phyloP scores from a whole-genome alignment of 768 basidiomycete genomes.

The Boletus edulis region DNA sequence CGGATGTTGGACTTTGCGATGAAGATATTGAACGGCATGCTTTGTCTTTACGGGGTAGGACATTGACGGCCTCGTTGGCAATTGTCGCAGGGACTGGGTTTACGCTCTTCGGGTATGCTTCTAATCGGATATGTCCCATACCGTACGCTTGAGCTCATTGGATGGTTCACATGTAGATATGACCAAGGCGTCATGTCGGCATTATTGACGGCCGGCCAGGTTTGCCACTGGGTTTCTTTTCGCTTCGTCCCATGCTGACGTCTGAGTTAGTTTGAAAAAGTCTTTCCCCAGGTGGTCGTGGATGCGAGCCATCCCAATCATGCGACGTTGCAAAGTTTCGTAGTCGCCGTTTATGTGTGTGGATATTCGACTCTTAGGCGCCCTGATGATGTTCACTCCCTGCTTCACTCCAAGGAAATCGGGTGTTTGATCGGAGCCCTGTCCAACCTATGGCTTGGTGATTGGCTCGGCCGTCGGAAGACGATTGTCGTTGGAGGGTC shows the following conservation, averaged over 20 bases:
- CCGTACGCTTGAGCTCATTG: not conserved
- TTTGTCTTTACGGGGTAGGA: constrained; percentile 31
- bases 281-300: constrained; percentile 54
- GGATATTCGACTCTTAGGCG: not conserved
- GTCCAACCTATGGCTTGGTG: constrained; percentile 60
- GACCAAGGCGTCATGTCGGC: constrained; percentile 75
- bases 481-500: constrained; percentile 58
- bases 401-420: constrained; percentile 48
- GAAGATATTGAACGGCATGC: constrained; percentile 14
- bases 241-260: constrained; percentile 4
- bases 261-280: constrained; percentile 47
- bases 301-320: constrained; percentile 37
- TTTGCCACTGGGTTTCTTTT: constrained; percentile 12
- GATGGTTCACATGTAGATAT: constrained; percentile 37
- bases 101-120: constrained; percentile 56
- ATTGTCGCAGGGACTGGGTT: constrained; percentile 60
- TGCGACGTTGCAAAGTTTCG: constrained; percentile 56
- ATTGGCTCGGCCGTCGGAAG: constrained; percentile 54
- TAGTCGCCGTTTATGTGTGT: constrained; percentile 57
- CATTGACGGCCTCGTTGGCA: constrained; percentile 47
- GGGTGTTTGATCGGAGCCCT: constrained; percentile 65
- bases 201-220: constrained; percentile 53
- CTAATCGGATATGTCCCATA: not conserved
- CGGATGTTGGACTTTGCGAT: not conserved
- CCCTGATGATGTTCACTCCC: not conserved